phyloP scores from a whole-genome alignment of 106 monocot genomes.

The Dioscorea alata region DNA sequence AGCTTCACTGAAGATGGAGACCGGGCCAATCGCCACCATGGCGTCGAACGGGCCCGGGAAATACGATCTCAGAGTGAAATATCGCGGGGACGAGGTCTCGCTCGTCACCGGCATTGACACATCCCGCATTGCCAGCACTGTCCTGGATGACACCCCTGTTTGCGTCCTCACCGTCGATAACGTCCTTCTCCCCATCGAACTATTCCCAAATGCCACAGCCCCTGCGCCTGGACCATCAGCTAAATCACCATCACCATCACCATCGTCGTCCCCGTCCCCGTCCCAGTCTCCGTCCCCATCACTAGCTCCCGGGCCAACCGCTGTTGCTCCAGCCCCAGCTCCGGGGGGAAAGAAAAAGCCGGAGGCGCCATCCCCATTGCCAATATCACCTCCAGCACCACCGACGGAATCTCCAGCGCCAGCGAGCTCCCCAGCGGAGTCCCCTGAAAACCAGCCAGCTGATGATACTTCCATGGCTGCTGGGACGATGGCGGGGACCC shows the following conservation, averaged over 20 bases:
- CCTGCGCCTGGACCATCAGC: slow-evolving; percentile 23
- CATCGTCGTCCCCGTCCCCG: slow-evolving; percentile 12
- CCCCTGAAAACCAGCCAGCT: slow-evolving; percentile 11
- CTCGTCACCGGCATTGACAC: slow-evolving; percentile 71
- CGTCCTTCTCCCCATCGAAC: slow-evolving; percentile 47
- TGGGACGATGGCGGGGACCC: background rate
- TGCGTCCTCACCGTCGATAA: slow-evolving; percentile 57
- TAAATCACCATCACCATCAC: slow-evolving; percentile 3
- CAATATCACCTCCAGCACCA: no score
- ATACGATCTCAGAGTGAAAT: slow-evolving; percentile 46
- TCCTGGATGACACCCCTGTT: slow-evolving; percentile 62
- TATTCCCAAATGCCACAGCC: slow-evolving; percentile 40
- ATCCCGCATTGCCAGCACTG: slow-evolving; percentile 67
- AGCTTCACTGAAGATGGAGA: slow-evolving; percentile 47
- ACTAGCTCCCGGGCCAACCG: slow-evolving; percentile 21
- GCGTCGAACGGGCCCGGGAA: slow-evolving; percentile 74
- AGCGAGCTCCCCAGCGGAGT: no score
- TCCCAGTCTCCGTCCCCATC: slow-evolving; percentile 22
- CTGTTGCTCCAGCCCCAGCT: slow-evolving; percentile 8
- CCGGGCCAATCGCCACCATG: slow-evolving; percentile 43
- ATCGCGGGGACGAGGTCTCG: slow-evolving; percentile 64
- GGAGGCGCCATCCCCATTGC: no score
- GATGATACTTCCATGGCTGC: slow-evolving; percentile 19
- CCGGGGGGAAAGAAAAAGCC: slow-evolving; percentile 1
- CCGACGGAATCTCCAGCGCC: no score